These are phyloP conservation scores for Styphnolobium japonicum DNA, from an alignment of 306 rosid species.

Conservation along the genomic window DNA sequence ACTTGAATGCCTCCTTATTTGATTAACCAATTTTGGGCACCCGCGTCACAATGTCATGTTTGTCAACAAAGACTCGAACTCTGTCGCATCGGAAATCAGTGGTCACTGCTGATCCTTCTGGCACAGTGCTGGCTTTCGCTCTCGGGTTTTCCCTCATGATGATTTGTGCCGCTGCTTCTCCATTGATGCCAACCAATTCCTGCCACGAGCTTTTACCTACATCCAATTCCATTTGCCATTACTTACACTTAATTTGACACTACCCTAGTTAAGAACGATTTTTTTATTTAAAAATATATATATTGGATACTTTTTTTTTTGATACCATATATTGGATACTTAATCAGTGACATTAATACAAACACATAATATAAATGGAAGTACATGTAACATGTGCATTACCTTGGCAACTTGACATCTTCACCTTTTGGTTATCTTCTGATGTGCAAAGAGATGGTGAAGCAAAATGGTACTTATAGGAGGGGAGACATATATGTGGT, in stretches of 20 bases:
- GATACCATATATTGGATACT: too few species aligned
- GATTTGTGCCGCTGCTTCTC: constrained; percentile 33
- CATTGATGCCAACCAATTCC: constrained; percentile 48
- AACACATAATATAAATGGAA: neutral
- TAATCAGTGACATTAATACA: neutral
- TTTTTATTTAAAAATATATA: too few species aligned
- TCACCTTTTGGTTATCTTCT: neutral
- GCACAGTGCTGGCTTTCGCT: constrained; percentile 30
- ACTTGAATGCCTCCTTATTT: neutral
- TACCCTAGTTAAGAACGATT: too few species aligned
- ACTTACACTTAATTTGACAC: neutral
- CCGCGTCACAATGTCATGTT: constrained; percentile 17
- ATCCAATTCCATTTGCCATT: neutral
- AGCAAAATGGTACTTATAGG: neutral
- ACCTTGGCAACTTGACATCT: constrained; percentile 34
- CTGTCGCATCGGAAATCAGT: constrained; percentile 46
- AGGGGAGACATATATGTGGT: neutral
- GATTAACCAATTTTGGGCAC: constrained; percentile 51
- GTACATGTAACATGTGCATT: neutral
- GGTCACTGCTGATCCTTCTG: constrained; percentile 39
- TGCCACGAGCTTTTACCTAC: constrained; percentile 60
- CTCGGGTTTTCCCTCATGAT: constrained; percentile 40
- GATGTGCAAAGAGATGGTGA: constrained; percentile 1
- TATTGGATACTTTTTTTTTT: too few species aligned
- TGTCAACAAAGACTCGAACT: constrained; percentile 50